Evolutionary conservation across 2,329 filamentous ascomycete genomes (phyloP).

Genomic region (Alternaria triticimaculans): DNA sequence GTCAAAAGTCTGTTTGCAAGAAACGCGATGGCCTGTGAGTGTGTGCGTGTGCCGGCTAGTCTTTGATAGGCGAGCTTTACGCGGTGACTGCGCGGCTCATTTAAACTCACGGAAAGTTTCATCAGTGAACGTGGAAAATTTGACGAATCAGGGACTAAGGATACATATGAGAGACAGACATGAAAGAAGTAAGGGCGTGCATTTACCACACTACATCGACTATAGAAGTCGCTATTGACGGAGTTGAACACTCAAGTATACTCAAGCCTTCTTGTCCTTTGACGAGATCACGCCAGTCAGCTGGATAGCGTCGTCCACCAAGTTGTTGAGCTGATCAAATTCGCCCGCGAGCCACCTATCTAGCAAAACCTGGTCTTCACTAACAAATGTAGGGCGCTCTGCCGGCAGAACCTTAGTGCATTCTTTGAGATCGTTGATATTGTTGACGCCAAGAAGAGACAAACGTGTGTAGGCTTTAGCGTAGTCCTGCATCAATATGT

Average conservation of each 20-base stretch:
- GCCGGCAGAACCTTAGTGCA: slow-evolving; percentile 61
- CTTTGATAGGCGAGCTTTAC: background rate
- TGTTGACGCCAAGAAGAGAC: slow-evolving; percentile 62
- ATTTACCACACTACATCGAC: background rate
- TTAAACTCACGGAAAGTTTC: background rate
- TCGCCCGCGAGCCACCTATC: slow-evolving; percentile 43
- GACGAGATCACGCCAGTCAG: slow-evolving; percentile 32
- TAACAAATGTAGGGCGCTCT: slow-evolving; percentile 29
- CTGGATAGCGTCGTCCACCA: slow-evolving; percentile 45
- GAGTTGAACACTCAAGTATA: background rate
- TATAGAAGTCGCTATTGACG: background rate
- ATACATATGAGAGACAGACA: background rate
- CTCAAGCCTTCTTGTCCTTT: background rate
- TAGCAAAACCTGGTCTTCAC: slow-evolving; percentile 35
- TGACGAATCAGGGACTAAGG: background rate
- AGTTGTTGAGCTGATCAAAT: slow-evolving; percentile 42
- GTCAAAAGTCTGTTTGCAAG: background rate
- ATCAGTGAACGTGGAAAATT: background rate
- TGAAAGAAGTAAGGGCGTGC: background rate
- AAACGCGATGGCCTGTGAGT: background rate
- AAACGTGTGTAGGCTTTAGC: slow-evolving; percentile 62
- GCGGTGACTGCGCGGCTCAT: background rate
- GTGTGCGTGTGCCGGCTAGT: background rate
- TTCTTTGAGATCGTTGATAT: slow-evolving; percentile 63
- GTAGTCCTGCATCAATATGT: slow-evolving; percentile 50